These are phyloP conservation scores for Boletus patriciae DNA, from an alignment of 768 basidiomycete species.

Conservation along the genomic window DNA sequence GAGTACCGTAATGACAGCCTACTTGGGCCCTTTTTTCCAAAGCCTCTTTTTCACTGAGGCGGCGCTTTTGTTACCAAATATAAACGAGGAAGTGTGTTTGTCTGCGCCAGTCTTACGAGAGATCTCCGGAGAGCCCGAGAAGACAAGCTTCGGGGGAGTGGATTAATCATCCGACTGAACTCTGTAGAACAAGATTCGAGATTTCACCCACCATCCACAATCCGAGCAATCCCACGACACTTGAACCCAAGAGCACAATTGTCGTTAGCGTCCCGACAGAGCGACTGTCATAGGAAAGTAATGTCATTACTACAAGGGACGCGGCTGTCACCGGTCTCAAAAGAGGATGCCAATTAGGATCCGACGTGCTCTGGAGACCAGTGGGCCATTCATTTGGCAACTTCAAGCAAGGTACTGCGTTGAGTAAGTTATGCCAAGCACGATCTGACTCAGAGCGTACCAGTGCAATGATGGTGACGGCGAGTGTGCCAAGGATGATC, in stretches of 20 bases:
- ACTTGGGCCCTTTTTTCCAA: slow-evolving; percentile 43
- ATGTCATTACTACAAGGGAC: slow-evolving; percentile 48
- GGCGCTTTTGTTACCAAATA: slow-evolving; percentile 73
- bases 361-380: slow-evolving; percentile 28
- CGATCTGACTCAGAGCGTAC: slow-evolving; percentile 35
- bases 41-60: slow-evolving; percentile 62
- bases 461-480: slow-evolving; percentile 57
- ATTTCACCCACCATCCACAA: slow-evolving; percentile 61
- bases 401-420: slow-evolving; percentile 26
- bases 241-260: slow-evolving; percentile 49
- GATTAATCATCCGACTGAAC: slow-evolving; percentile 16
- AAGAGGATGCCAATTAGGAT: slow-evolving; percentile 54
- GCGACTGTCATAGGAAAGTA: slow-evolving; percentile 64
- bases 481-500: slow-evolving; percentile 55
- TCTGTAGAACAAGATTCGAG: slow-evolving; percentile 10
- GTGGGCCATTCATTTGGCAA: slow-evolving; percentile 44
- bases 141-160: slow-evolving; percentile 48
- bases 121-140: slow-evolving; percentile 52
- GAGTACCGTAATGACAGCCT: slow-evolving; percentile 17
- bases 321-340: slow-evolving; percentile 59
- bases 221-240: slow-evolving; percentile 62
- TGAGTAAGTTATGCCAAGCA: slow-evolving; percentile 5
- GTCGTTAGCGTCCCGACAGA: slow-evolving; percentile 57
- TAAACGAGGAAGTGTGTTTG: slow-evolving; percentile 75
- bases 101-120: slow-evolving; percentile 80